Evolutionary conservation across 2,329 filamentous ascomycete species (phyloP).

Genomic region (Drechslera avenae): DNA sequence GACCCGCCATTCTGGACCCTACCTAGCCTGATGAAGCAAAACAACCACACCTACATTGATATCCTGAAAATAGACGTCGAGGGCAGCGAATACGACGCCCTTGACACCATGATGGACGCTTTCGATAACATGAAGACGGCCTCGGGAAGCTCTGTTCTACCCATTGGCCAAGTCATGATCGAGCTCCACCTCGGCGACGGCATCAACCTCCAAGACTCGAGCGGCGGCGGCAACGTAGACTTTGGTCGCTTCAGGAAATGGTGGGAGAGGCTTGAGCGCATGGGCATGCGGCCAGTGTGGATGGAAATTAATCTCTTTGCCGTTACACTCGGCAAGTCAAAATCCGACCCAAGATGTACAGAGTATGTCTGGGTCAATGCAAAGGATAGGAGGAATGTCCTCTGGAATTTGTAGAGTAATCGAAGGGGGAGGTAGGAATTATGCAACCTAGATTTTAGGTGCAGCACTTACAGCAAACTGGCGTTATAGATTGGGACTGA

Average conservation of each 20-base stretch:
- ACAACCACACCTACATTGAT: conserved; percentile 44
- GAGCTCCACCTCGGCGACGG: conserved; percentile 39
- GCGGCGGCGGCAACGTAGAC: conserved; percentile 24
- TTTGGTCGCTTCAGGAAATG: conserved; percentile 38
- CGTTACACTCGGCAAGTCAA: conserved; percentile 31
- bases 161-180: conserved; percentile 44
- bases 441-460: not conserved
- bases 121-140: conserved; percentile 27
- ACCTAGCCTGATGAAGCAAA: conserved; percentile 36
- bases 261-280: conserved; percentile 42
- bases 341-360: conserved; percentile 39
- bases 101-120: conserved; percentile 40
- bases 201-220: conserved; percentile 6
- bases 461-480: not conserved
- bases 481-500: not conserved
- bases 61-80: conserved; percentile 45
- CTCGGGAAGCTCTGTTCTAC: conserved; percentile 29
- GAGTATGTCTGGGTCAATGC: conserved; percentile 46
- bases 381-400: conserved; percentile 34
- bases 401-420: conserved; percentile 28
- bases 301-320: conserved; percentile 44
- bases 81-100: conserved; percentile 38
- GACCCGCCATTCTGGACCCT: conserved; percentile 38
- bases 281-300: conserved; percentile 45
- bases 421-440: no score